Conservation (phyloP, 1,139 yeast genomes). For the Taiozyma sp. region DNA sequence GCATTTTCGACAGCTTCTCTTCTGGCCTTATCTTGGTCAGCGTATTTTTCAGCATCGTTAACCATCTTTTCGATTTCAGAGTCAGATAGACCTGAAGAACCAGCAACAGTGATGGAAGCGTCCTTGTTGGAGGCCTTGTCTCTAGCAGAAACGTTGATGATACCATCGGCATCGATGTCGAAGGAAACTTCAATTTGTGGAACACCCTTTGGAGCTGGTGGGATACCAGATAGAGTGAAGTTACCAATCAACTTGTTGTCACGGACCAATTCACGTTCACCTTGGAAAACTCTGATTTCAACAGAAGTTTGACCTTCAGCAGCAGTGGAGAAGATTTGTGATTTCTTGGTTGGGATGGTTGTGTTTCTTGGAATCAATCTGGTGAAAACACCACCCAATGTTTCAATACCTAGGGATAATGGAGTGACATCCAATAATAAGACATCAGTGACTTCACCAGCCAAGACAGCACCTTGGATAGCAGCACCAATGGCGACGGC, state of each 20-base stretch:
- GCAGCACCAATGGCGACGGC: conserved; percentile 99
- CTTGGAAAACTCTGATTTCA: conserved; percentile 99
- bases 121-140: conserved; percentile 99
- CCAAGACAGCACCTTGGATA: conserved; percentile 97
- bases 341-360: conserved; percentile 95
- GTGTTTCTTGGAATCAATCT: conserved; percentile 97
- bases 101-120: conserved; percentile 98
- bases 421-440: conserved; percentile 95
- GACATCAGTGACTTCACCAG: conserved; percentile 98
- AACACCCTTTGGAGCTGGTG: conserved; percentile 99
- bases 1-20: conserved; percentile 92
- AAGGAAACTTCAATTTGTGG: conserved; percentile 98
- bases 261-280: conserved; percentile 98
- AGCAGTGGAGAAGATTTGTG: conserved; percentile 97
- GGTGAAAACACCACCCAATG: conserved; percentile 98
- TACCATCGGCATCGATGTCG: conserved; percentile 98
- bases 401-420: conserved; percentile 95
- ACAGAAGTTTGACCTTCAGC: conserved; percentile 99
- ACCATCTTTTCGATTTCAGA: conserved; percentile 98
- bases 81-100: conserved; percentile 93
- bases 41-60: conserved; percentile 95
- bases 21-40: conserved; percentile 87
- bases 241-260: conserved; percentile 98
- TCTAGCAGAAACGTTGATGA: conserved; percentile 96
- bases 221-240: conserved; percentile 92